Evolutionary conservation across 1,139 yeast genomes (phyloP), one percentile per base, ranked within the genome.

Genomic region (Kurtzmaniella quercitrusa): DNA sequence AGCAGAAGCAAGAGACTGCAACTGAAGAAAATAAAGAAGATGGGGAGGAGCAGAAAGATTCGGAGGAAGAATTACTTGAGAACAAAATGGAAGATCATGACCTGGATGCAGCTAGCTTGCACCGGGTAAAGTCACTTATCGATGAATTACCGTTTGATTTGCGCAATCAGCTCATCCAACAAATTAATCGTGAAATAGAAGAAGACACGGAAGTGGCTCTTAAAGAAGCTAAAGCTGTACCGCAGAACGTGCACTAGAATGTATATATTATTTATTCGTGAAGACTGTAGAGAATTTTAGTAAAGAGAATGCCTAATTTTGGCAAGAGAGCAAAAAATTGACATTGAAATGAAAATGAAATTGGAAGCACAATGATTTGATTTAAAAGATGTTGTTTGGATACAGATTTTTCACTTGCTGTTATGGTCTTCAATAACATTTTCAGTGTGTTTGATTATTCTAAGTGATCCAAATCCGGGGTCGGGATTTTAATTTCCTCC

Each of bases 141-240:
- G 71, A 68, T 42, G 71, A 69, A 33, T 62, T 72, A 42, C 71
- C 76, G 1, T 47, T 51, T 19, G 74, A 69, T 33, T 52, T 58
- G 6, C 60, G 68, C 41, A 53, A 52, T 19, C 62, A 63, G 47
- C 60, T 71, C 39, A 48, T 68, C 22, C 50, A 55, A 30, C 68
- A 65, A 49, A 51, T 68, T 38, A 48, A 60, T 5, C 44, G 52
- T 37, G 65, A 64, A 45, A 42, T 58, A 7, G 59, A 59, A 57
- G 51, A 38, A 56, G 59, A 34, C 45, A 47, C 38, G n/a, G 45
- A 48, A 18, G 38, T 40, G 5, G 47, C 46, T 17, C 30, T 43
- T 5, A 33, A 36, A 17, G 50, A 50, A 35, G 51, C 45, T 12
- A 47, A 46, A 35, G 43, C 47, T 7, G 38, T 43, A 14, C 37